Evolutionary conservation across 352 stramenopile species (phyloP), one percentile per base, ranked within the genome.

Genomic region (Phytophthora palmivora): DNA sequence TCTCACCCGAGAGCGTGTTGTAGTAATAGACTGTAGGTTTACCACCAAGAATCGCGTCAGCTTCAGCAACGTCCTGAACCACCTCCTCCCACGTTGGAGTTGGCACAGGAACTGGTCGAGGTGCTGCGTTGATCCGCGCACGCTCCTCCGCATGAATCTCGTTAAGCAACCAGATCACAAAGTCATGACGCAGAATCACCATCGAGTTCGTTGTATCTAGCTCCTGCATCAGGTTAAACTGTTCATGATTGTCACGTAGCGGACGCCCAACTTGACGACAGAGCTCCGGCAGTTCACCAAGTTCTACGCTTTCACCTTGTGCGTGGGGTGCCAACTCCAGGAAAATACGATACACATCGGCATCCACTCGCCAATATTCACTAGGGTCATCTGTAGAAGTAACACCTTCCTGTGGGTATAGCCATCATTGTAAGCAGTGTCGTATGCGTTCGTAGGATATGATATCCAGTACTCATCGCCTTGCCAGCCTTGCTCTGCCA

Each of bases 201-300:
- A 92, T 89, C 14, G 70, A 53, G 55, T 87, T 88, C 8, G 72
- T 74, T 41, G 75, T 82, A 52, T 92, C 81, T 28, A 92, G 68
- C 44, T 79, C 72, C 18, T 45, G 59, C 76, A 90, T 77, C 18
- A 88, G 63, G 2, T 63, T 72, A 30, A 63, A 54, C 14, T 79
- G 69, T 49, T 90, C 76, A 41, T 67, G 63, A 2, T 79, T 74
- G 39, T 85, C 76, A 18, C 65, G 74, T 4, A 88, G 33, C 9
- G 76, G 60, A 9, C 72, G 67, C 1, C 63, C 63, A 42, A 87
- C 74, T 28, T 64, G 65, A 16, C 43, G 51, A 37, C 81, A 90
- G 34, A 87, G 67, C 30, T 85, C 72, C 24, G 67, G 63, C n/a
- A 90, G 70, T 26, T 85, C 74, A 8, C 70, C 44, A 14, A 88